phyloP scores from a whole-genome alignment of 2,329 filamentous ascomycete species.

The Hymenoscyphus repandus region DNA sequence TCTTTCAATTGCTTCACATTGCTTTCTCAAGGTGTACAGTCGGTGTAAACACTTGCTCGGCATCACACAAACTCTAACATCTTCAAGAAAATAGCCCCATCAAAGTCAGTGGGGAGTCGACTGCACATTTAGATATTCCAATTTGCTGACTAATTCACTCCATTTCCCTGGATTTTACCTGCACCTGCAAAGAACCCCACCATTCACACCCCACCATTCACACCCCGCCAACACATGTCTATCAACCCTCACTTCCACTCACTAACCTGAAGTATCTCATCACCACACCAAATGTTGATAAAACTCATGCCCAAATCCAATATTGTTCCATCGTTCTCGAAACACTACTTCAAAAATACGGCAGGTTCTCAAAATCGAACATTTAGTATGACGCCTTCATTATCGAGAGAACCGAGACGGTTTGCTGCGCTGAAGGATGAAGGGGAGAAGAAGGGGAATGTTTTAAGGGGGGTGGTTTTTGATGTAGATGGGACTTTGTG shows the following conservation, averaged over 20 bases:
- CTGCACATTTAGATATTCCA: too few relatives aligned
- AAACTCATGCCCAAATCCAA: neutral
- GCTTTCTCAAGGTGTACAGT: too few relatives aligned
- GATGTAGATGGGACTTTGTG: constrained; percentile 94
- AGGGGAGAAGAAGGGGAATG: constrained; percentile 32
- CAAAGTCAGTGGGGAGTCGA: too few relatives aligned
- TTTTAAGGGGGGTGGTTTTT: constrained; percentile 65
- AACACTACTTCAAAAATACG: too few relatives aligned
- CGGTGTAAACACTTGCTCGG: too few relatives aligned
- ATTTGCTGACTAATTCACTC: too few relatives aligned
- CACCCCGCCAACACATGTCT: neutral
- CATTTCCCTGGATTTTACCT: too few relatives aligned
- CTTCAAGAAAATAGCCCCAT: too few relatives aligned
- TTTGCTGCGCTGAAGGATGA: constrained; percentile 51
- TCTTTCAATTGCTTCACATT: too few relatives aligned
- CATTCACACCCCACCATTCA: neutral
- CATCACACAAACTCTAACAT: too few relatives aligned
- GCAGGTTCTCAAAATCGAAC: neutral
- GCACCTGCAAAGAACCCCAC: neutral
- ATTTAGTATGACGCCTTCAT: constrained; percentile 19
- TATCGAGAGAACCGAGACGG: constrained; percentile 31
- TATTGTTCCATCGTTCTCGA: neutral
- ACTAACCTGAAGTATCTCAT: neutral
- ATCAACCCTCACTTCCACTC: neutral
- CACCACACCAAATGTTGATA: constrained; percentile 11